Percentiles rank a stretch among this genome's conserved stretches.
Conservation (phyloP, 108 stramenopile species). For the Nannochloropsis gaditana region DNA sequence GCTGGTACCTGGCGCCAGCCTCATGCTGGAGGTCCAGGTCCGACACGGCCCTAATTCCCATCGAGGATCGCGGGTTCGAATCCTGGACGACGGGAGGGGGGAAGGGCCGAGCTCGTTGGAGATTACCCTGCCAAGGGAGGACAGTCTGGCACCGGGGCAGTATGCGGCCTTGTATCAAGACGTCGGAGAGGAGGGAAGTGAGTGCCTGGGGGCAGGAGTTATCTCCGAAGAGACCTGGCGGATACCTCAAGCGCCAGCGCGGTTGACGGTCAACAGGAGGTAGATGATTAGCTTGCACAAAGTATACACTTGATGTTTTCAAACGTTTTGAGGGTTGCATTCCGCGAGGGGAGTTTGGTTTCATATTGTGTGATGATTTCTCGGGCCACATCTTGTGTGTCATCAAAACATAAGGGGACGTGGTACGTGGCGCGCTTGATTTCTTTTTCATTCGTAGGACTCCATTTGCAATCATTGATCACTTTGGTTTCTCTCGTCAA, state of each 20-base stretch:
- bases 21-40: conserved; percentile 65
- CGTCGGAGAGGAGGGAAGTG: conserved; percentile 53
- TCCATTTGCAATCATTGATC: too few species aligned
- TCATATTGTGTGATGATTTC: too few species aligned
- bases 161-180: conserved; percentile 78
- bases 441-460: too few species aligned
- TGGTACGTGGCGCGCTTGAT: too few species aligned
- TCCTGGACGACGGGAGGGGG: conserved; percentile 47
- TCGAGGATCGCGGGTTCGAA: conserved; percentile 59
- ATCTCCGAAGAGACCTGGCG: conserved; percentile 76
- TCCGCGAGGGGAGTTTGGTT: too few species aligned
- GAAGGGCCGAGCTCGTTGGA: neutral
- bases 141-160: conserved; percentile 81
- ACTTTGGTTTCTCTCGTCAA: too few species aligned
- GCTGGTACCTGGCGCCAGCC: conserved; percentile 30
- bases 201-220: conserved; percentile 78
- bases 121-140: neutral
- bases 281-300: neutral
- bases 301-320: too few species aligned
- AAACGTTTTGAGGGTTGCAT: too few species aligned
- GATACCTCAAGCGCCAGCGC: neutral
- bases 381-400: too few species aligned
- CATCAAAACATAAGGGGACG: too few species aligned
- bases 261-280: neutral
- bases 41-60: conserved; percentile 81